These are phyloP conservation scores for Neonectria neomacrospora DNA, from an alignment of 2,329 filamentous ascomycete genomes.

Conservation along the genomic window DNA sequence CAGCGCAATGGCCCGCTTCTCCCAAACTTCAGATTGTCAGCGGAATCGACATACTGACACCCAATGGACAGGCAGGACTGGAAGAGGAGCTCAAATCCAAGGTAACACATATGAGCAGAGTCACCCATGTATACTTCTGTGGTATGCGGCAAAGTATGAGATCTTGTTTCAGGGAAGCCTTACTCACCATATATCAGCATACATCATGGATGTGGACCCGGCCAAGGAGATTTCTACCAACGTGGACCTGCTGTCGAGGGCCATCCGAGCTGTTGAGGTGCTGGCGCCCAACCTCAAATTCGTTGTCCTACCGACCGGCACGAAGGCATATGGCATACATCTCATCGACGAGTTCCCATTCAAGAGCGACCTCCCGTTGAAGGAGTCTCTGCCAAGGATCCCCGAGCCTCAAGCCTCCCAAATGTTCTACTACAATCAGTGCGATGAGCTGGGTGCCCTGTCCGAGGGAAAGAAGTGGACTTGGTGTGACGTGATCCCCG, in stretches of 20 bases:
- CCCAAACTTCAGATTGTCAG: conserved; percentile 48
- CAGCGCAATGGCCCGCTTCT: conserved; percentile 45
- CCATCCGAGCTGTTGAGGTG: conserved; percentile 51
- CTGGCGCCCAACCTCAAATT: conserved; percentile 52
- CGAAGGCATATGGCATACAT: conserved; percentile 52
- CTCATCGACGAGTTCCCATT: conserved; percentile 45
- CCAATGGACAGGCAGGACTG: conserved; percentile 44
- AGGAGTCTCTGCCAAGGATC: conserved; percentile 53
- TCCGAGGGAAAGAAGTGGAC: conserved; percentile 54
- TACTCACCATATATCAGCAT: conserved; percentile 39
- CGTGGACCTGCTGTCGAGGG: conserved; percentile 51
- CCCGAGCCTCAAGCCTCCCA: conserved; percentile 54
- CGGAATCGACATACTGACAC: conserved; percentile 50
- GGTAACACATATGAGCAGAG: conserved; percentile 49
- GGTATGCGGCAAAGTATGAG: conserved; percentile 38
- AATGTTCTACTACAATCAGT: conserved; percentile 60
- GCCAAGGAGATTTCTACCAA: conserved; percentile 50
- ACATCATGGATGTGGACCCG: conserved; percentile 50
- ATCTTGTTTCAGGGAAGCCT: background rate
- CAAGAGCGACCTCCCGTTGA: conserved; percentile 50
- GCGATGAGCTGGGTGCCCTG: conserved; percentile 51
- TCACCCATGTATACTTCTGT: conserved; percentile 58
- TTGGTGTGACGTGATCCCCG: conserved; percentile 57
- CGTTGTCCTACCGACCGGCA: conserved; percentile 55
- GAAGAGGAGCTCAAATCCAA: conserved; percentile 48